Base-by-base conservation (phyloP, 176 grass and related monocot species). In the Avena eriantha region DNA sequence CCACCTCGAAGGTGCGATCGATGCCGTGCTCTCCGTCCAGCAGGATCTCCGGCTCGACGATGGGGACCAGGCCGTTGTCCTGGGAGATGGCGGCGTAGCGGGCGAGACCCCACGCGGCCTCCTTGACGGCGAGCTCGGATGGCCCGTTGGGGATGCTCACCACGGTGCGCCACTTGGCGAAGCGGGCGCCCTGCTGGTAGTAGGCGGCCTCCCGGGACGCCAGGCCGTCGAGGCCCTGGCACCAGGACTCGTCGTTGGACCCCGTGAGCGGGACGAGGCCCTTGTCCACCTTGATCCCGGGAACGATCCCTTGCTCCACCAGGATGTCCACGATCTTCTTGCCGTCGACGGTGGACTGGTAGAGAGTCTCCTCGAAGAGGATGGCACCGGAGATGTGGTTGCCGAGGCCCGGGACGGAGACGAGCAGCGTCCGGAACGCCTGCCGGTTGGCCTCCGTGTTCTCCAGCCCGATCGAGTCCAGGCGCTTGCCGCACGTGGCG, bases 81-180 rank as follows among this genome's bases (percentile, higher is more conserved):
- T 92, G 87, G 79, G 87, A 92, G 90, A 92, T 92, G 35, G 88
- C 83, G 49, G 90, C 90, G 47, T 92, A 89, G 33, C 87, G 83
- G 1, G 90, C 90, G 17, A 92, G 53, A 9, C 87, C 90, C 53
- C 86, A 73, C 7, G 87, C 90, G 18, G 88, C 88, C 18, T 86
- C 70, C 58, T 86, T 79, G 48, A 92, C 88, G 18, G 90, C 75
- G 36, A 89, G 90, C 78, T 80, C 83, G 7, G 43, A 86, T 16
- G 83, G 72, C 22, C 87, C 83, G 46, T 76, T 76, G 22, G 72
- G 72, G 49, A 92, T 92, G 17, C 88, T 92, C 22, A 92, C 86
- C 41, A 92, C 90, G 14, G 90, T 87, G 77, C 90, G 87, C 90
- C 90, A 92, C 87, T 92, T 92, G 69, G 90, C 90, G 80, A 92